These are phyloP conservation scores for Coemansia sp. DNA, from an alignment of 192 early-diverging fungal genomes.

Conservation along the genomic window DNA sequence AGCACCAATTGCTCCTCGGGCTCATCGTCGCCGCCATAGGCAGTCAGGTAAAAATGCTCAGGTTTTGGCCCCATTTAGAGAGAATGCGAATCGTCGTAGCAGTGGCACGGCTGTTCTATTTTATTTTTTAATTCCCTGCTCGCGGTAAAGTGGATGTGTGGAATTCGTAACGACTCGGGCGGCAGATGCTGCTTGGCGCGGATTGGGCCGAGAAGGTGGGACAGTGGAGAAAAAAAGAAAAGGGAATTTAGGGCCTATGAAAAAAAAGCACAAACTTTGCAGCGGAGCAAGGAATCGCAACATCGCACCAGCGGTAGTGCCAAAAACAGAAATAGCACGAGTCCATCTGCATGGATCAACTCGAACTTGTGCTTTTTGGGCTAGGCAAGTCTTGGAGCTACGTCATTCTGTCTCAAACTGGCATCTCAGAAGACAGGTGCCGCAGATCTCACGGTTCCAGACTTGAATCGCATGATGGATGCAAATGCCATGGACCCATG, in stretches of 20 bases:
- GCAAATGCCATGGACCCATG: too few species aligned
- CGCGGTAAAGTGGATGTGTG: background rate
- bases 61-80: conserved; percentile 23
- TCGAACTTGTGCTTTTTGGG: background rate
- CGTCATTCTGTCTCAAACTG: background rate
- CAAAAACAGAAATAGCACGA: too few species aligned
- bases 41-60: conserved; percentile 35
- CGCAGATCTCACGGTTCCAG: background rate
- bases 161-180: background rate
- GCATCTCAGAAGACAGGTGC: background rate
- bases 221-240: background rate
- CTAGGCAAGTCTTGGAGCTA: background rate
- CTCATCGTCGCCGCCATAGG: conserved; percentile 47
- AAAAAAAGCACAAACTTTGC: too few species aligned
- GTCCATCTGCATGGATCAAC: background rate
- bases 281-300: too few species aligned
- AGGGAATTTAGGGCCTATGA: background rate
- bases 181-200: background rate
- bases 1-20: conserved; percentile 32
- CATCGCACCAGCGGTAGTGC: too few species aligned
- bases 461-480: background rate
- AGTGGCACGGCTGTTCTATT: background rate
- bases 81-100: background rate
- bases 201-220: background rate
- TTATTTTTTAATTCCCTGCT: too few species aligned